A percentile compares a stretch with the other conserved stretches of the same genome.
phyloP scores from a whole-genome alignment of 768 basidiomycete species.

The Pisolithus sp. region DNA sequence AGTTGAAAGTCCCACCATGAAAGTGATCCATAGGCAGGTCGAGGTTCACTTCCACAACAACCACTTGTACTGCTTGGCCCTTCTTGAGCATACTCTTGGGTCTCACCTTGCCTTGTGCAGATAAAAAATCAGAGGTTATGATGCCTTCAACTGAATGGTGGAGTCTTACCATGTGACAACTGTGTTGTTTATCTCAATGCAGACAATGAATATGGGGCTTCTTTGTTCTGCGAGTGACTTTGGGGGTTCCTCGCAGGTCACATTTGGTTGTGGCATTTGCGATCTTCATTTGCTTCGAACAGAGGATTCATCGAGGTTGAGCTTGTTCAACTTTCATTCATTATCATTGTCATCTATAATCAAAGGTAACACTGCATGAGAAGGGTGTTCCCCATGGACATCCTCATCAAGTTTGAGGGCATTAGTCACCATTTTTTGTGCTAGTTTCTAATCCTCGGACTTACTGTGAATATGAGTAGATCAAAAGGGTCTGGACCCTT shows the following conservation, averaged over 20 bases:
- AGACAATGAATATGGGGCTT: conserved; percentile 48
- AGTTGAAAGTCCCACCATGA: conserved; percentile 68
- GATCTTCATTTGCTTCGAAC: conserved; percentile 75
- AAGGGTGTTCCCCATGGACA: conserved; percentile 85
- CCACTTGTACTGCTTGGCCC: conserved; percentile 74
- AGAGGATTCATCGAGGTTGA: conserved; percentile 95
- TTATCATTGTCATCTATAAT: conserved; percentile 82
- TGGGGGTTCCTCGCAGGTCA: conserved; percentile 82
- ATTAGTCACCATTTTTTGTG: conserved; percentile 98
- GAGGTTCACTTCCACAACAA: conserved; percentile 68
- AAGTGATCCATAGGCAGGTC: conserved; percentile 56
- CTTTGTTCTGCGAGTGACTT: conserved; percentile 76
- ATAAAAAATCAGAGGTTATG: conserved; percentile 55
- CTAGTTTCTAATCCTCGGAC: conserved; percentile 96
- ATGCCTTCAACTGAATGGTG: conserved; percentile 84
- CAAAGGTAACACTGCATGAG: conserved; percentile 75
- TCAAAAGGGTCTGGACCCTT: conserved; percentile 86
- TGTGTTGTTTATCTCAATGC: conserved; percentile 32
- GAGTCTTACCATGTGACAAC: conserved; percentile 79
- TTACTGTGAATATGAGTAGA: conserved; percentile 90
- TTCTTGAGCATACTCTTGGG: conserved; percentile 53
- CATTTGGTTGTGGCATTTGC: conserved; percentile 85
- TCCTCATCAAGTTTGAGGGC: conserved; percentile 97
- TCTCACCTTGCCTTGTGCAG: conserved; percentile 38
- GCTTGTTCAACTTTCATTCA: conserved; percentile 75